Evolutionary conservation across 2,329 filamentous ascomycete genomes (phyloP).

Genomic region (Scedosporium aurantiacum): DNA sequence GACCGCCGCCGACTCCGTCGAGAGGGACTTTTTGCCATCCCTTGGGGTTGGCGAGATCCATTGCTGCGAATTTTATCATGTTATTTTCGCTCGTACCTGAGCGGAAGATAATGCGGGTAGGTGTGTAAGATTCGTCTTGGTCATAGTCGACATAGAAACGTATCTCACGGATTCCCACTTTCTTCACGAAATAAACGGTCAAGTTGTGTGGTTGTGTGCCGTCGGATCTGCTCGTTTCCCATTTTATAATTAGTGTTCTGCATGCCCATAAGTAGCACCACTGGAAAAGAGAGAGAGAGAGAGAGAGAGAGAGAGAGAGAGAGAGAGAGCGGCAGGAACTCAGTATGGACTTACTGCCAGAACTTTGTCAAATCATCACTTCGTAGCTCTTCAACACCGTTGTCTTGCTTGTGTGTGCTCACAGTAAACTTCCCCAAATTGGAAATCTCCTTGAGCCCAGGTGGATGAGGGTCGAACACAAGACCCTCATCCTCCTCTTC

Average conservation of each 20-base stretch:
- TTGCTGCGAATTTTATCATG: conserved; percentile 73
- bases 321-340: too few relatives aligned
- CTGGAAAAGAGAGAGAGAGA: background rate
- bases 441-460: conserved; percentile 69
- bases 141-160: conserved; percentile 85
- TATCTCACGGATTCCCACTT: conserved; percentile 66
- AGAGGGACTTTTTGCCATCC: conserved; percentile 85
- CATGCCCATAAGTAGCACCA: background rate
- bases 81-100: conserved; percentile 89
- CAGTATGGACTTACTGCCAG: conserved; percentile 54
- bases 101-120: conserved; percentile 79
- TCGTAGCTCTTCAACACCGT: conserved; percentile 64
- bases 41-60: conserved; percentile 65
- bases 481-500: conserved; percentile 24
- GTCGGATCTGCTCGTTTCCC: conserved; percentile 48
- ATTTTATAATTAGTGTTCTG: conserved; percentile 3
- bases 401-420: conserved; percentile 70
- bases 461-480: conserved; percentile 39
- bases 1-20: conserved; percentile 41
- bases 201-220: conserved; percentile 74
- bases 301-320: background rate
- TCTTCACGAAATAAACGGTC: conserved; percentile 77
- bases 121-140: conserved; percentile 91
- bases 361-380: conserved; percentile 62
- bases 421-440: conserved; percentile 77